phyloP scores from a whole-genome alignment of 2,329 filamentous ascomycete species.

The Diplodia corticola region DNA sequence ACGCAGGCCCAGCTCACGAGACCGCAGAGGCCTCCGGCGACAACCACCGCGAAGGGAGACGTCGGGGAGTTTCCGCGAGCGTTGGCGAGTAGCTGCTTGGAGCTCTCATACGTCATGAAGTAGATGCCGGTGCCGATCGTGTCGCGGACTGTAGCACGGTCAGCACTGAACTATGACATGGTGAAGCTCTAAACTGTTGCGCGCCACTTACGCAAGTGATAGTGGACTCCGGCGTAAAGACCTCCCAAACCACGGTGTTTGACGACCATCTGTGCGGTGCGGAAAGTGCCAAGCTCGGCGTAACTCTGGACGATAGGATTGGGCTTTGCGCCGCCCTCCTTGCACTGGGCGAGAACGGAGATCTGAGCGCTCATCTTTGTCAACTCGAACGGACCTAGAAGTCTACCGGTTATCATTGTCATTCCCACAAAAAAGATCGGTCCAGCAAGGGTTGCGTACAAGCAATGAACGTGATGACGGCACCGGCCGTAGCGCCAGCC shows the following conservation, averaged over 20 bases:
- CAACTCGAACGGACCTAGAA: constrained; percentile 74
- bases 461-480: constrained; percentile 75
- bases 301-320: constrained; percentile 57
- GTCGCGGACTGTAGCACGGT: constrained; percentile 64
- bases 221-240: constrained; percentile 76
- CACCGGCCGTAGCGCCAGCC: constrained; percentile 77
- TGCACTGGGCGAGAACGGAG: constrained; percentile 69
- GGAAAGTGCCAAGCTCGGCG: constrained; percentile 74
- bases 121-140: constrained; percentile 82
- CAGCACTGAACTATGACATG: background rate
- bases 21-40: constrained; percentile 78
- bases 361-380: constrained; percentile 89
- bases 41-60: constrained; percentile 74
- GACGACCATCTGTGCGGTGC: constrained; percentile 75
- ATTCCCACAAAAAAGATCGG: background rate
- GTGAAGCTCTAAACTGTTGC: background rate
- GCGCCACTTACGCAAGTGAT: constrained; percentile 68
- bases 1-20: constrained; percentile 75
- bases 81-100: constrained; percentile 77
- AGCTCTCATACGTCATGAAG: constrained; percentile 86
- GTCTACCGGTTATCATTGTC: constrained; percentile 21
- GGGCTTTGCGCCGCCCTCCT: constrained; percentile 44
- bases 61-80: constrained; percentile 72
- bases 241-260: constrained; percentile 71
- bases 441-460: constrained; percentile 48